These are phyloP conservation scores for Erythrobasidium yunnanense DNA, from an alignment of 768 basidiomycete species.

Conservation along the genomic window DNA sequence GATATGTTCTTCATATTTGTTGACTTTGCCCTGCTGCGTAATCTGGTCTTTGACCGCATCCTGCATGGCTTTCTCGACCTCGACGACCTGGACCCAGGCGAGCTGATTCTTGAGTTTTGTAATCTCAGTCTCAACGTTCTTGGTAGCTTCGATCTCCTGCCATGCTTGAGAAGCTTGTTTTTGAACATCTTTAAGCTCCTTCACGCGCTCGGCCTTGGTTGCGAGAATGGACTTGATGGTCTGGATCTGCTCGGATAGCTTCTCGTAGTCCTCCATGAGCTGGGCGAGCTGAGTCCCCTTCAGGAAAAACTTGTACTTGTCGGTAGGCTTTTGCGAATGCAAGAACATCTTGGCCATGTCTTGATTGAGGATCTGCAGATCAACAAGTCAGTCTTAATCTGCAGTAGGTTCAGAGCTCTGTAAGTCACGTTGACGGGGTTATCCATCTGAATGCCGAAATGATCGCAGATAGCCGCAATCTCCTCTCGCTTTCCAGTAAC, in stretches of 20 bases:
- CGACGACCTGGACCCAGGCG: constrained; percentile 37
- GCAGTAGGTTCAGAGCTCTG: neutral
- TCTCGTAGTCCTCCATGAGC: constrained; percentile 74
- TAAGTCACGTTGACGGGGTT: constrained; percentile 44
- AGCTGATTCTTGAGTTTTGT: constrained; percentile 32
- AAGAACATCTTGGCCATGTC: constrained; percentile 73
- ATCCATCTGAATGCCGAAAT: constrained; percentile 94
- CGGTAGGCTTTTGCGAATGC: constrained; percentile 62
- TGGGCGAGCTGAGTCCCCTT: constrained; percentile 82
- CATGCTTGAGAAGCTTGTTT: constrained; percentile 63
- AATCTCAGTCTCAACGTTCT: constrained; percentile 47
- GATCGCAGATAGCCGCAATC: constrained; percentile 74
- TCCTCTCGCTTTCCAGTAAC: constrained; percentile 73
- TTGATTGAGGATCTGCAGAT: constrained; percentile 54
- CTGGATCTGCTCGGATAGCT: constrained; percentile 60
- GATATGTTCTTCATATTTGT: constrained; percentile 37
- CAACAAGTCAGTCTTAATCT: constrained; percentile 37
- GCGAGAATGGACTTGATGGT: constrained; percentile 56
- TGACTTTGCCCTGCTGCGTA: constrained; percentile 44
- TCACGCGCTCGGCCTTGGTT: constrained; percentile 64
- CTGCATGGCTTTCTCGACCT: constrained; percentile 43
- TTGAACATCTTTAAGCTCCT: constrained; percentile 60
- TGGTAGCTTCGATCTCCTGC: constrained; percentile 62
- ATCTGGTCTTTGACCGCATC: constrained; percentile 43
- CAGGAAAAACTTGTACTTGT: constrained; percentile 97